phyloP scores from a whole-genome alignment of 768 basidiomycete genomes.

The Suillus cothurnatus region DNA sequence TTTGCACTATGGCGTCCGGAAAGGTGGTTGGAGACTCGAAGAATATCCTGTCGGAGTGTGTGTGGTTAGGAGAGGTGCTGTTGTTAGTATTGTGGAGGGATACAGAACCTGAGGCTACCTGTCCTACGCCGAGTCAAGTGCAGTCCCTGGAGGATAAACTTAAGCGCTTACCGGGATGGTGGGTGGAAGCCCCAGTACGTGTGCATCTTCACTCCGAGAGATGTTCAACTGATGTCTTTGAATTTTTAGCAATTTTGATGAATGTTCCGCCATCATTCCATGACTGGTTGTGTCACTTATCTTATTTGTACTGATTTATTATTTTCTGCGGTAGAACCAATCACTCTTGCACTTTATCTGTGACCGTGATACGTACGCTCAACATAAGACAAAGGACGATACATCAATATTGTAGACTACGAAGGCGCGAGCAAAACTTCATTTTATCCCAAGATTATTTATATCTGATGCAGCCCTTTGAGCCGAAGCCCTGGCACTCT shows the following conservation, averaged over 20 bases:
- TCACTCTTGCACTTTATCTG: background rate
- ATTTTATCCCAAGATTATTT: no score
- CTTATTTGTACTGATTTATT: background rate
- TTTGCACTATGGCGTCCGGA: background rate
- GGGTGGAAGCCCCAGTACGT: background rate
- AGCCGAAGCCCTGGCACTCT: no score
- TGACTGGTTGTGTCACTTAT: background rate
- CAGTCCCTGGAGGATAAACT: background rate
- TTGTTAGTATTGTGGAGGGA: constrained; percentile 5
- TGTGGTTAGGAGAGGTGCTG: background rate
- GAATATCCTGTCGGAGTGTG: background rate
- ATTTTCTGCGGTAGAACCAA: background rate
- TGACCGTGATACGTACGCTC: background rate
- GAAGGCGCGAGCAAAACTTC: no score
- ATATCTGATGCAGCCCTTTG: no score
- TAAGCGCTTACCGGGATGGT: constrained; percentile 4
- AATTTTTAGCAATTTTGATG: background rate
- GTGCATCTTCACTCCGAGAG: background rate
- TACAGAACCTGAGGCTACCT: background rate
- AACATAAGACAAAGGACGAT: no score
- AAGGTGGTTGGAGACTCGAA: background rate
- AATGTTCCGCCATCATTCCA: background rate
- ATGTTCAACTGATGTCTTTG: background rate
- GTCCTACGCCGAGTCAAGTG: background rate
- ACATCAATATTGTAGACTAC: no score